Evolutionary conservation across 1,139 yeast genomes (phyloP).

Genomic region (Lipomyces yarrowii): DNA sequence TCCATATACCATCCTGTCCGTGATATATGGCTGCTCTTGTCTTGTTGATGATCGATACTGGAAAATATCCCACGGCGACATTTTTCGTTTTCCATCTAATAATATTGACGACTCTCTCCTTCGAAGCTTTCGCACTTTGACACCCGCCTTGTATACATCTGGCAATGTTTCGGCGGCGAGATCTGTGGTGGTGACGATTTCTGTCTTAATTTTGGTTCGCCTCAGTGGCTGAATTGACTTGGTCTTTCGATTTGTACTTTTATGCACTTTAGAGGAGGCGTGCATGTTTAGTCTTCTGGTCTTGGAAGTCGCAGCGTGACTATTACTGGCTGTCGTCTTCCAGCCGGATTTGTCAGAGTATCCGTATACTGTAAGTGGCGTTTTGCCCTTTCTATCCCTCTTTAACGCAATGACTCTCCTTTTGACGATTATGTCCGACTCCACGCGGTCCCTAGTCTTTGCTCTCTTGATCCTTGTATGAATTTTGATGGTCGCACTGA

Average conservation of each 20-base stretch:
- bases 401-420: neutral
- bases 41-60: neutral
- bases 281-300: neutral
- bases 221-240: neutral
- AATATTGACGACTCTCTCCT: neutral
- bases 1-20: neutral
- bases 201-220: neutral
- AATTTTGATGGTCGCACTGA: neutral
- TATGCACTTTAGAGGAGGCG: neutral
- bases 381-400: neutral
- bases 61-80: neutral
- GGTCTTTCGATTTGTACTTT: neutral
- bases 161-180: neutral
- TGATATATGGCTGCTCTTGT: neutral
- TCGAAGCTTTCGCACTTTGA: neutral
- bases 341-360: neutral
- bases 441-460: neutral
- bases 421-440: neutral
- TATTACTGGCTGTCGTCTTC: neutral
- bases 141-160: neutral
- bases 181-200: neutral
- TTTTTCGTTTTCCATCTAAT: neutral
- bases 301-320: neutral
- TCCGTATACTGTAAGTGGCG: neutral
- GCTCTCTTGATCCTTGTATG: neutral